Percentiles rank a stretch among this genome's conserved stretches.
Evolutionary conservation across 1,284 basidiomycete species (phyloP).

Genomic region (Phylloboletellus chloephorus): DNA sequence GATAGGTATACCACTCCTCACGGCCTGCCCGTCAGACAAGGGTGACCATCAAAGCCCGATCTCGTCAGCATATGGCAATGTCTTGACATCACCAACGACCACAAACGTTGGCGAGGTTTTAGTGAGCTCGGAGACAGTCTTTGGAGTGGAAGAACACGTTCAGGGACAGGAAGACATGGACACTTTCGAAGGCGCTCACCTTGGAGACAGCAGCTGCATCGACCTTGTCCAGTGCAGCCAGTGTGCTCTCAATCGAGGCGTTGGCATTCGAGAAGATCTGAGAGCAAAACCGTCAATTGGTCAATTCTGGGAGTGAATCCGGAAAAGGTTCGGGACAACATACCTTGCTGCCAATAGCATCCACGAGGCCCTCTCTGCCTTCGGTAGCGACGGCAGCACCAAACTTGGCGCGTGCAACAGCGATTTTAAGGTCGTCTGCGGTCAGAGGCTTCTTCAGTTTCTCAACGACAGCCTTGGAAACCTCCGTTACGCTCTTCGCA

Average conservation of each 20-base stretch:
- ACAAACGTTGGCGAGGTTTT: constrained; percentile 81
- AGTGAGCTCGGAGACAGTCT: constrained; percentile 54
- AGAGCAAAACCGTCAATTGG: constrained; percentile 1
- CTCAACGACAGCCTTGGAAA: constrained; percentile 59
- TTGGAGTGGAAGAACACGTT: neutral
- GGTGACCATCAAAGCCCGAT: constrained; percentile 60
- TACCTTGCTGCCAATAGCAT: constrained; percentile 60
- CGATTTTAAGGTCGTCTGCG: constrained; percentile 71
- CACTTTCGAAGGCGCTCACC: constrained; percentile 36
- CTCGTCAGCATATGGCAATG: constrained; percentile 82
- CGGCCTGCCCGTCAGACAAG: neutral
- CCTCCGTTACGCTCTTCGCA: constrained; percentile 55
- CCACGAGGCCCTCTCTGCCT: constrained; percentile 62
- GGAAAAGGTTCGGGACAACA: constrained; percentile 14
- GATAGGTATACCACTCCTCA: constrained; percentile 14
- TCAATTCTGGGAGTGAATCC: constrained; percentile 8
- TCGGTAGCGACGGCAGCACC: constrained; percentile 67
- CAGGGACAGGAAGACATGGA: constrained; percentile 1
- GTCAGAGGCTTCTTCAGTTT: constrained; percentile 65
- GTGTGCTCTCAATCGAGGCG: constrained; percentile 47
- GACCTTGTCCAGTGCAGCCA: constrained; percentile 60
- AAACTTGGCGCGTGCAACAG: constrained; percentile 85
- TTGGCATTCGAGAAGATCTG: constrained; percentile 58
- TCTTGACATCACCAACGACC: constrained; percentile 70
- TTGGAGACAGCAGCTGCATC: constrained; percentile 56